Evolutionary conservation across 1,284 basidiomycete genomes (phyloP).

Genomic region (Bondarzewia mesenterica): DNA sequence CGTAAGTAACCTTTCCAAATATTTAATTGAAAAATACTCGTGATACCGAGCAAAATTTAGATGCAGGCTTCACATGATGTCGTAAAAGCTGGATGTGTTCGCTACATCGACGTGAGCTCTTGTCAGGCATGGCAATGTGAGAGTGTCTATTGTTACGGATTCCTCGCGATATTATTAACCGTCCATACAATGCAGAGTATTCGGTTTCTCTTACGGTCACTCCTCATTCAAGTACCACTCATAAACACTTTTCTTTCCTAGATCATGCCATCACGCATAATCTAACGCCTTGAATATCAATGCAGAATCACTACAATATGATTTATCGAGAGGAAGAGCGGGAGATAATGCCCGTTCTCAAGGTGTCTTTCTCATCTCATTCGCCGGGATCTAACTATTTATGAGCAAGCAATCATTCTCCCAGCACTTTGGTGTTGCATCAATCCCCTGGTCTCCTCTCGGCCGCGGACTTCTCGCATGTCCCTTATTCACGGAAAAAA

Average conservation of each 20-base stretch:
- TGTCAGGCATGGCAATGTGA: constrained; percentile 5
- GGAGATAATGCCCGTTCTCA: constrained; percentile 24
- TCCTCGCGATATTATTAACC: no score
- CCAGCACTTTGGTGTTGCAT: constrained; percentile 14
- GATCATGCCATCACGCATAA: constrained; percentile 9
- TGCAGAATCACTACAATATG: constrained; percentile 29
- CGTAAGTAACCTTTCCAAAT: constrained; percentile 19
- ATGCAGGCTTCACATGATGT: constrained; percentile 3
- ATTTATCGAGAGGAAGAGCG: constrained; percentile 30
- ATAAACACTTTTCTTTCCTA: constrained; percentile 24
- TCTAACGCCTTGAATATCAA: constrained; percentile 15
- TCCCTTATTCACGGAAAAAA: constrained; percentile 8
- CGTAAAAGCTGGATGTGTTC: constrained; percentile 2
- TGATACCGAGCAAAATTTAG: neutral
- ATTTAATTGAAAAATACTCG: neutral
- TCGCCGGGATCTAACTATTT: no score
- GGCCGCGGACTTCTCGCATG: constrained; percentile 17
- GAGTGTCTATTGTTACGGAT: neutral
- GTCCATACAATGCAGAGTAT: neutral
- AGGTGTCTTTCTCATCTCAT: constrained; percentile 8
- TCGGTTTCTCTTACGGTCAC: no score
- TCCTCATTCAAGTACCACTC: constrained; percentile 21
- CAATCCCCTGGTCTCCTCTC: constrained; percentile 21
- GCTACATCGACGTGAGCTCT: constrained; percentile 5
- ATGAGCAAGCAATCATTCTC: neutral